phyloP scores from a whole-genome alignment of 108 stramenopile genomes.

The Skeletonema marinoi region DNA sequence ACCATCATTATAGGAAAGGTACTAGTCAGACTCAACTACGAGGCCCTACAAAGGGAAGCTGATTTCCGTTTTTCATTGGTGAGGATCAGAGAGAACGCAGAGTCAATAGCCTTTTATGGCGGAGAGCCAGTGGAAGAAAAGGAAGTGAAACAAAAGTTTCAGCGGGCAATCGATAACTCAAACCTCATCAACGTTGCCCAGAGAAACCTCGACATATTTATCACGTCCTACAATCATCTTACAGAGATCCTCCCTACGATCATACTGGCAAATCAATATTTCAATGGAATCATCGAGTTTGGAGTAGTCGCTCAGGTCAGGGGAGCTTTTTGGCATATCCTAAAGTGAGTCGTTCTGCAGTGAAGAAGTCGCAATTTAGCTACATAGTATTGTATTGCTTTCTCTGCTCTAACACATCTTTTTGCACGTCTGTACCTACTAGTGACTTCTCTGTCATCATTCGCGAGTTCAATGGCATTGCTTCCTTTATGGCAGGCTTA shows the following conservation, averaged over 20 bases:
- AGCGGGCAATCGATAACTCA: constrained; percentile 56
- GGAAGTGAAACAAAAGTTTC: constrained; percentile 51
- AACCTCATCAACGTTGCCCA: constrained; percentile 57
- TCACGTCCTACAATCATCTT: constrained; percentile 60
- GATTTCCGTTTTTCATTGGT: constrained; percentile 76
- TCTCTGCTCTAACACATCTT: too few species aligned
- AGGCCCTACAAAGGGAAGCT: constrained; percentile 58
- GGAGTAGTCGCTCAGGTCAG: constrained; percentile 55
- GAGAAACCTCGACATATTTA: constrained; percentile 73
- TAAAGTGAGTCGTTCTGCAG: too few species aligned
- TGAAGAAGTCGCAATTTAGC: too few species aligned
- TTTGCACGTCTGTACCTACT: too few species aligned
- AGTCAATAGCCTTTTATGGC: constrained; percentile 75
- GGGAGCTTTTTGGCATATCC: constrained; percentile 85
- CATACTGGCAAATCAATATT: constrained; percentile 70
- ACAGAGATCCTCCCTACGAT: constrained; percentile 66
- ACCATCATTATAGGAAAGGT: constrained; percentile 48
- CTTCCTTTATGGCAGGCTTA: constrained; percentile 63
- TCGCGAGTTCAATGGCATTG: constrained; percentile 67
- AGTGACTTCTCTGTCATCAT: constrained; percentile 78
- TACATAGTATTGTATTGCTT: too few species aligned
- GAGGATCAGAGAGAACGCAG: constrained; percentile 76
- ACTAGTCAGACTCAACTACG: constrained; percentile 65
- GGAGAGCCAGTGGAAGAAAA: constrained; percentile 62
- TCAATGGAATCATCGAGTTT: constrained; percentile 64